A percentile compares a stretch with the other conserved stretches of the same genome.
Evolutionary conservation across 108 stramenopile species (phyloP).

Genomic region (Conticribra weissflogii): DNA sequence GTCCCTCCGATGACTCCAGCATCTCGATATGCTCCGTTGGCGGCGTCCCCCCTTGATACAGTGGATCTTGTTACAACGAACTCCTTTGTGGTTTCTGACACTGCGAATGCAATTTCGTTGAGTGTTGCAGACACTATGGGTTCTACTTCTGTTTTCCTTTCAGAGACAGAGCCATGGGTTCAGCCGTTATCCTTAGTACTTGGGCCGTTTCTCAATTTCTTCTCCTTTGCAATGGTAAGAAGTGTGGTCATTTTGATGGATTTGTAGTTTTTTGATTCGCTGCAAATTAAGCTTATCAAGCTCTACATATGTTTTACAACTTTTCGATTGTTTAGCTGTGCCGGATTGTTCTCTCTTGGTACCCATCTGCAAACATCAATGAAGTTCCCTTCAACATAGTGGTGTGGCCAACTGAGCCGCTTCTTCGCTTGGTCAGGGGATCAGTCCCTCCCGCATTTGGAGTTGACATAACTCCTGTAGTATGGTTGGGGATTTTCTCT

Average conservation of each 20-base stretch:
- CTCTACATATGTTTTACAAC: no score
- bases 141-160: slow-evolving; percentile 60
- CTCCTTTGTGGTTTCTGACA: not conserved
- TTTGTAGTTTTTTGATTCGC: no score
- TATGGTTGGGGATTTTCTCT: slow-evolving; percentile 92
- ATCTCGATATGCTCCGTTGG: not conserved
- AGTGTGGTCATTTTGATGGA: no score
- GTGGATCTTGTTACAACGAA: not conserved
- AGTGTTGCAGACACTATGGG: slow-evolving; percentile 7
- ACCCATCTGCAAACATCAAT: slow-evolving; percentile 78
- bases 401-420: slow-evolving; percentile 84
- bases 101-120: not conserved
- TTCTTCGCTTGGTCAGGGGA: slow-evolving; percentile 69
- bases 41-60: not conserved
- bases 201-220: slow-evolving; percentile 78
- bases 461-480: slow-evolving; percentile 97
- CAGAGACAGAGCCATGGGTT: slow-evolving; percentile 89
- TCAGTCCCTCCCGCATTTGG: slow-evolving; percentile 92
- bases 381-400: slow-evolving; percentile 83
- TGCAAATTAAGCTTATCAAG: no score
- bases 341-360: slow-evolving; percentile 88
- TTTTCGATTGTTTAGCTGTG: slow-evolving; percentile 53
- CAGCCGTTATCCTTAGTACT: slow-evolving; percentile 70
- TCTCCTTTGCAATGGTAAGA: slow-evolving; percentile 87
- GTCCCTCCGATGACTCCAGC: not conserved